These are phyloP conservation scores for Podaxis rugospora DNA, from an alignment of 768 basidiomycete genomes.

Conservation along the genomic window DNA sequence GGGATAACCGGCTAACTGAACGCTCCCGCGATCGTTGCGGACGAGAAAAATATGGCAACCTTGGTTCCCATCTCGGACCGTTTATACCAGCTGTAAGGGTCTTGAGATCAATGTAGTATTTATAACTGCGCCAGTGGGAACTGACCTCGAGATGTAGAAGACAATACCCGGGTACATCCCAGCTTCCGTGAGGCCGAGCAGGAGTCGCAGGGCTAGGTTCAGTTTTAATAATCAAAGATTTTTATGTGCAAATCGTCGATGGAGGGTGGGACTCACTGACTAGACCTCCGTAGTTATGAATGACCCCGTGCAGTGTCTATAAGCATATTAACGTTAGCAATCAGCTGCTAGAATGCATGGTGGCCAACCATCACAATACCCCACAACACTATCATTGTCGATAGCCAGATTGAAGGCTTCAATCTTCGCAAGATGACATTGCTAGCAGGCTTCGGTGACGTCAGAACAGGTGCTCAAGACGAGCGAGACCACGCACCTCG, in stretches of 20 bases:
- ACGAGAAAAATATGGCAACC: constrained; percentile 73
- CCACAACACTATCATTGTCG: constrained; percentile 44
- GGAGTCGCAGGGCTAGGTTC: constrained; percentile 46
- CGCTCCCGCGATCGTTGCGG: constrained; percentile 74
- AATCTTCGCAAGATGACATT: constrained; percentile 57
- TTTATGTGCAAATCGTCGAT: background rate
- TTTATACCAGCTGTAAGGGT: constrained; percentile 66
- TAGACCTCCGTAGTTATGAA: constrained; percentile 57
- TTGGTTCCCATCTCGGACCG: constrained; percentile 71
- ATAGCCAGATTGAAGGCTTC: constrained; percentile 66
- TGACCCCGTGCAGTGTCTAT: constrained; percentile 61
- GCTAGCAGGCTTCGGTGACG: constrained; percentile 46
- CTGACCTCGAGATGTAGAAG: constrained; percentile 57
- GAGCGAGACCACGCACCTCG: constrained; percentile 39
- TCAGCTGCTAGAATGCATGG: background rate
- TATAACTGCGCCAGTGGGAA: background rate
- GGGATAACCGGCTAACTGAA: constrained; percentile 44
- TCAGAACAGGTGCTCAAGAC: background rate
- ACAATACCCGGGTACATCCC: constrained; percentile 53
- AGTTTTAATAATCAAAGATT: background rate
- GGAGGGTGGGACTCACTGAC: constrained; percentile 36
- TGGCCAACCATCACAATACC: constrained; percentile 41
- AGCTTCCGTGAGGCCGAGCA: constrained; percentile 66
- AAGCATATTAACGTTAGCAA: background rate
- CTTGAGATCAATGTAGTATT: background rate